phyloP scores from a whole-genome alignment of 2,329 filamentous ascomycete genomes.

The Aspergillus novoparasiticus region DNA sequence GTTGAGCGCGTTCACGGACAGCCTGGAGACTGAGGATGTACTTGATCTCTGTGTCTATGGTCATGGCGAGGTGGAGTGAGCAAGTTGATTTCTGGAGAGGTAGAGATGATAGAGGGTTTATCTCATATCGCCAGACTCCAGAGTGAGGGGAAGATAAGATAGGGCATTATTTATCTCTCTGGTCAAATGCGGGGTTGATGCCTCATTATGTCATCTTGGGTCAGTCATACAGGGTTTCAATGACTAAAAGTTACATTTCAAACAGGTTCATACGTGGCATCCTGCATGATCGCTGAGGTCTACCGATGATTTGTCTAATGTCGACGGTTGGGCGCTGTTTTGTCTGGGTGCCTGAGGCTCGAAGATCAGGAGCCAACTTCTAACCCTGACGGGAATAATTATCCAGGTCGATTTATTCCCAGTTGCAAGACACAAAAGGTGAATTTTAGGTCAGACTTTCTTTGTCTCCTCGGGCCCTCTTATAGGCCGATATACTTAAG shows the following conservation, averaged over 20 bases:
- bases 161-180: neutral
- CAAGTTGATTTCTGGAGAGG: neutral
- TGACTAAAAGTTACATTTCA: constrained; percentile 7
- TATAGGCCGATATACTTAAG: neutral
- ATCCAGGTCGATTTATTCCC: neutral
- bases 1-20: constrained; percentile 30
- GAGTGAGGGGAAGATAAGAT: constrained; percentile 2
- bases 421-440: neutral
- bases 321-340: neutral
- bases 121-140: neutral
- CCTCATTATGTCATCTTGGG: constrained; percentile 4
- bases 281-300: neutral
- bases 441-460: neutral
- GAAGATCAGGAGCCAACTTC: neutral
- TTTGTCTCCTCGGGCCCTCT: neutral
- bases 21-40: constrained; percentile 32
- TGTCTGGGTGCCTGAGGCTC: neutral
- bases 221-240: neutral
- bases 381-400: neutral
- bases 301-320: neutral
- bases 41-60: constrained; percentile 28
- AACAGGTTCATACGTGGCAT: neutral
- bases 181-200: constrained; percentile 7
- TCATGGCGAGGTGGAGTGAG: neutral
- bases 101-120: neutral